These are phyloP conservation scores for Calonectria hawksworthii DNA, from an alignment of 2,329 filamentous ascomycete species.

Conservation along the genomic window DNA sequence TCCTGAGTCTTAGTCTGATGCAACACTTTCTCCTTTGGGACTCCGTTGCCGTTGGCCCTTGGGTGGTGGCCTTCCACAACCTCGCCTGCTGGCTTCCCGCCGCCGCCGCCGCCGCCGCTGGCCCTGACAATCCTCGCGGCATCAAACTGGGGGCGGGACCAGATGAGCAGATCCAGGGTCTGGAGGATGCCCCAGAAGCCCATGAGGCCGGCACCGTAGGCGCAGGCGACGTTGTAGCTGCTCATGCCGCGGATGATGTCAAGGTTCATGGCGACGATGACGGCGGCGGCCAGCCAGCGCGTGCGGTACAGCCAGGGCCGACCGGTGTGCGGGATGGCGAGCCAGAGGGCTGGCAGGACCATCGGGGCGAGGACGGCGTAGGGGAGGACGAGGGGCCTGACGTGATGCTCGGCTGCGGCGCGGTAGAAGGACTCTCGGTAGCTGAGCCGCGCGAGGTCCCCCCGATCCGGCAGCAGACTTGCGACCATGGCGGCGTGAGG, in stretches of 20 bases:
- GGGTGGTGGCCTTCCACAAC: neutral
- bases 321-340: slow-evolving; percentile 67
- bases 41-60: neutral
- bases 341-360: slow-evolving; percentile 66
- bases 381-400: slow-evolving; percentile 65
- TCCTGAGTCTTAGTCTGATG: slow-evolving; percentile 6
- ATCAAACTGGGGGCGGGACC: slow-evolving; percentile 69
- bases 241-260: slow-evolving; percentile 58
- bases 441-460: slow-evolving; percentile 44
- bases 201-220: slow-evolving; percentile 66
- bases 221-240: slow-evolving; percentile 65
- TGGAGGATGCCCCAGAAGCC: slow-evolving; percentile 66
- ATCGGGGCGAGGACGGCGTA: slow-evolving; percentile 63
- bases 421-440: slow-evolving; percentile 56
- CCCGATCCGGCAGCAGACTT: slow-evolving; percentile 36
- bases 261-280: slow-evolving; percentile 59
- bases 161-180: slow-evolving; percentile 64
- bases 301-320: slow-evolving; percentile 65
- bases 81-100: slow-evolving; percentile 17
- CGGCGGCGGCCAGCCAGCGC: slow-evolving; percentile 63
- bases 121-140: slow-evolving; percentile 63
- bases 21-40: slow-evolving; percentile 22
- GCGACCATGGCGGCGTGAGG: slow-evolving; percentile 20
- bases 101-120: no score
- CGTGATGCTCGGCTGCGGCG: slow-evolving; percentile 55